These are phyloP conservation scores for Phytophthora parvispora DNA, from an alignment of 352 stramenopile species.

Conservation along the genomic window DNA sequence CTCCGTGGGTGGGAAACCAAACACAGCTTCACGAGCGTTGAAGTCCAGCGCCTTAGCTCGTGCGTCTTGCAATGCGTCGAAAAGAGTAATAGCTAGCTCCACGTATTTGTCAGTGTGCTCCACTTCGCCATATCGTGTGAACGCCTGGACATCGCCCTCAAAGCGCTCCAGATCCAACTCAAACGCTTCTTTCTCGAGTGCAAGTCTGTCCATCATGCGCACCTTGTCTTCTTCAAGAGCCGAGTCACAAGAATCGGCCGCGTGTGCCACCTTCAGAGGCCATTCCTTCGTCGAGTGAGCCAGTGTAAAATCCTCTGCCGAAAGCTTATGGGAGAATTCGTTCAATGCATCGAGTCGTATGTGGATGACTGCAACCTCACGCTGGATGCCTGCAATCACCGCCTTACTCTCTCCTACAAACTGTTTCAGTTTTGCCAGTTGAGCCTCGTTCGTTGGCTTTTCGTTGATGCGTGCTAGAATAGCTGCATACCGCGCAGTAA, in stretches of 20 bases:
- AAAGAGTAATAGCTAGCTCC: constrained; percentile 86
- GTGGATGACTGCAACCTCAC: constrained; percentile 84
- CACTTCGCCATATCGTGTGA: constrained; percentile 91
- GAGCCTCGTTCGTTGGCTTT: constrained; percentile 94
- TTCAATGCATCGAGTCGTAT: constrained; percentile 72
- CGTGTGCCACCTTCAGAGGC: constrained; percentile 83
- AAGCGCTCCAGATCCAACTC: constrained; percentile 90
- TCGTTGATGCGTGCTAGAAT: constrained; percentile 93
- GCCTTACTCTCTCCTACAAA: constrained; percentile 90
- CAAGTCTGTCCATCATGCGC: constrained; percentile 95
- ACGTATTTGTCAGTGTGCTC: constrained; percentile 93
- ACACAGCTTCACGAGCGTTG: constrained; percentile 94
- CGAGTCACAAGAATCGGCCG: constrained; percentile 88
- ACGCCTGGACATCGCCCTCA: constrained; percentile 89
- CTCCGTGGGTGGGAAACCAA: constrained; percentile 94
- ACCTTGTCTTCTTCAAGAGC: constrained; percentile 94
- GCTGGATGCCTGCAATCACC: constrained; percentile 80
- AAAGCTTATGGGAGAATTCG: constrained; percentile 91
- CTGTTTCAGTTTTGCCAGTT: constrained; percentile 91
- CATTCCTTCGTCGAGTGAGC: constrained; percentile 93
- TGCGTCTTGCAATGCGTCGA: constrained; percentile 92
- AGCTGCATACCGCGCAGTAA: constrained; percentile 90
- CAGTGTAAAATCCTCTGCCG: constrained; percentile 90
- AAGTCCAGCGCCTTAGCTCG: constrained; percentile 94
- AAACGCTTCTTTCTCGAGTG: constrained; percentile 93